Base-by-base conservation (phyloP, 2,329 filamentous ascomycete genomes). In the Penicillium expansum region DNA sequence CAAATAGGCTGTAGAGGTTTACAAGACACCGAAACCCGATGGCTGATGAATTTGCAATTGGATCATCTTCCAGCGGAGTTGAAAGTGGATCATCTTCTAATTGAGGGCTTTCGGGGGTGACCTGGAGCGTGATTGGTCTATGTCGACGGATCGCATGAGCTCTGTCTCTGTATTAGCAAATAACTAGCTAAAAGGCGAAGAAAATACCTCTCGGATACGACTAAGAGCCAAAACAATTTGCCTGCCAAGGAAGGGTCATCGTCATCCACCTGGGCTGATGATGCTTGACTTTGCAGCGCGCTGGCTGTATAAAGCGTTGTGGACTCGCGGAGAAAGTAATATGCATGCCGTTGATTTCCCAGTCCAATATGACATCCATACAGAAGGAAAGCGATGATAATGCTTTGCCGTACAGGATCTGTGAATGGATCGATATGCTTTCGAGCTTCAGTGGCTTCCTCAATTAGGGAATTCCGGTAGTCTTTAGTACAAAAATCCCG, bases 251-350 rank as follows among this genome's bases (percentile, higher is more conserved):
- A 44, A 16, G 54, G 30, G n/a, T 60, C 30, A 8, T 80, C 63
- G 81, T 79, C 57, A 82, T 79, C 16, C 81, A 79, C 5, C 80
- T 78, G 60, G 86, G 85, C 20, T 80, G 69, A 29, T 20, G 52
- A 37, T 74, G 74, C 61, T 85, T 83, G 63, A 33, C 14, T 50
- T 29, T 67, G 64, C 5, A 67, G 49, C 14, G 61, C 58, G 9
- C 83, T 82, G 52, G 83, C 80, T 50, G 79, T 65, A 63, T 88
- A 89, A 66, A 91, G 76, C 11, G 88, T 90, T 1, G 86, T 86
- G 16, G 87, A 87, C 72, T 91, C 88, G 22, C 88, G 83, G 10
- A 91, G 76, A 69, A 89, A 83, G 67, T 85, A 90, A 86, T 88
- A 91, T 1, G 87, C 88, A 72, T 85, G 86, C 59, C 88, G 84